Percentiles rank a stretch among this genome's conserved stretches.
Conservation (phyloP, 2,329 filamentous ascomycete genomes). For the Penicillium sp. region DNA sequence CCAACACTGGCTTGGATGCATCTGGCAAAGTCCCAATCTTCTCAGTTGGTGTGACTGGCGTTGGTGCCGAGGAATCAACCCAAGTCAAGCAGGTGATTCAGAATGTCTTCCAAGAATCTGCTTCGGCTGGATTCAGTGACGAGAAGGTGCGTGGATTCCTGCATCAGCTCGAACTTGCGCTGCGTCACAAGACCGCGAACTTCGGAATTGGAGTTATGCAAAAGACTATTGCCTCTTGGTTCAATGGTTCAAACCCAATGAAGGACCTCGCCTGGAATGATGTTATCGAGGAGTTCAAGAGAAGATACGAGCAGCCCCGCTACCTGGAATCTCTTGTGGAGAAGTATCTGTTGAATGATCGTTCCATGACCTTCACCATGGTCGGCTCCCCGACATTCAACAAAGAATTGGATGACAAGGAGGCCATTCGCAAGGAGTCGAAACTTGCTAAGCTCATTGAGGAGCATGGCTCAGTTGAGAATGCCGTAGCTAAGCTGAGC, state of each 20-base stretch:
- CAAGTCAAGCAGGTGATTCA: conserved; percentile 74
- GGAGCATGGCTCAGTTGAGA: conserved; percentile 67
- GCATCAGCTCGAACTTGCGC: conserved; percentile 86
- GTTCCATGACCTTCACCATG: conserved; percentile 92
- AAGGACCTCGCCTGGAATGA: conserved; percentile 90
- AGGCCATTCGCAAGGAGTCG: conserved; percentile 68
- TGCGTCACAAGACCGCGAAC: conserved; percentile 95
- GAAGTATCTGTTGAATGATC: conserved; percentile 86
- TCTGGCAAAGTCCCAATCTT: conserved; percentile 78
- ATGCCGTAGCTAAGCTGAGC: conserved; percentile 70
- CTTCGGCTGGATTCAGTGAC: conserved; percentile 77
- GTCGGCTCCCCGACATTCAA: conserved; percentile 75
- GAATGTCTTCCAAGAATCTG: conserved; percentile 68
- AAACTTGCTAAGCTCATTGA: conserved; percentile 73
- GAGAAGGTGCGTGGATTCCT: conserved; percentile 91
- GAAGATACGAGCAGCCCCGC: conserved; percentile 68
- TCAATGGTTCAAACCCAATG: conserved; percentile 91
- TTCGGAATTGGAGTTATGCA: conserved; percentile 92
- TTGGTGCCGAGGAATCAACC: conserved; percentile 74
- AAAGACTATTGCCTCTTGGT: conserved; percentile 87
- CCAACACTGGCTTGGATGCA: conserved; percentile 88
- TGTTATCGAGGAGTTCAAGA: conserved; percentile 78
- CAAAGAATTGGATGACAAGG: conserved; percentile 72
- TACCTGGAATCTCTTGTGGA: conserved; percentile 85
- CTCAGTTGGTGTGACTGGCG: conserved; percentile 87